Evolutionary conservation across 2,329 filamentous ascomycete genomes (phyloP), one percentile per base, ranked within the genome.

Genomic region (Incumbomyces lentus): DNA sequence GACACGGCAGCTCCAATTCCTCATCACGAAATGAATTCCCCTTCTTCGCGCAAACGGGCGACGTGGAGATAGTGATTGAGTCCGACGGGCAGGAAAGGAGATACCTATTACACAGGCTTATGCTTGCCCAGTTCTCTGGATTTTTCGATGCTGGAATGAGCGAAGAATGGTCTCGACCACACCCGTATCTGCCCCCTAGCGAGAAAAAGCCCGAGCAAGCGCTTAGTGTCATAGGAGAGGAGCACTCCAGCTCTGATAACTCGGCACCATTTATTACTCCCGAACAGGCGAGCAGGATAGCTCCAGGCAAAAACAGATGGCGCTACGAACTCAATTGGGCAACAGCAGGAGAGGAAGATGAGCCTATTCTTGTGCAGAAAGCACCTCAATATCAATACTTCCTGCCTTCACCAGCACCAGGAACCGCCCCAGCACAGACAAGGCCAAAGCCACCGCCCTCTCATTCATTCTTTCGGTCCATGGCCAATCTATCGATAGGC

Each of bases 91-190:
- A 81, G 60, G 84, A 92, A 65, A 85, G 86, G 61, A 76, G 84
- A 51, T 96, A 95, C 62, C 73, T 95, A 39, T 74, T 96, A 47
- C 90, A 96, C 67, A 76, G 82, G 49, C 76, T 95, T 59, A 95
- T 90, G 34, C 70, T 96, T 55, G 82, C 85, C 29, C 85, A 93
- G 65, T 94, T 85, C 60, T 95, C 88, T 5, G 88, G 87, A 13
- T 95, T 95, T 70, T 96, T 96, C 62, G 86, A 94, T 64, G 84
- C 85, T 18, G 86, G 81, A 60, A 88, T 82, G 37, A 87, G 80
- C 58, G 80, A 82, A 48, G 82, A 89, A 62, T 93, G 86, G 86
- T 79, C 81, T 45, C 62, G 61, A 31, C n/a, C 33, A 8, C 42
- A 37, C 30, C 7, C 19, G 7, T 33, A 37, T 12, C 17, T 37